Evolutionary conservation across 495 filamentous ascomycete species (phyloP), one percentile per base, ranked within the genome.

Genomic region (Bathelium albidoporum): DNA sequence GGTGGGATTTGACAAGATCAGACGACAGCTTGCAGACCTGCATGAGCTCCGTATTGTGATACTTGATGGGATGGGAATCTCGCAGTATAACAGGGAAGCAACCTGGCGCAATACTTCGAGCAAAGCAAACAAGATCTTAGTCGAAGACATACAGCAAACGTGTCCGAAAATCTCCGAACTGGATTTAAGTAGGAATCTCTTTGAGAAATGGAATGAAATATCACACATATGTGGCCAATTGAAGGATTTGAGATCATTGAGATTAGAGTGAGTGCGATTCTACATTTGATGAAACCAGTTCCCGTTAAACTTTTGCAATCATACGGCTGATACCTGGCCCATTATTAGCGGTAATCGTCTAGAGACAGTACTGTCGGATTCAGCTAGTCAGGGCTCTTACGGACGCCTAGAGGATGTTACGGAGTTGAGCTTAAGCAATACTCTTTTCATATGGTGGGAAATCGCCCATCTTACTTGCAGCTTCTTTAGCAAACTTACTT

Each of bases 1-100:
- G 77, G 83, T 98, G 26, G 94, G 94, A 49, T 97, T 97, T 71
- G 92, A 95, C 61, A 96, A 96, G 78, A 91, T 96, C 66, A 80
- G 88, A 29, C 82, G 81, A 64, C 82, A 92, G 74, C 85, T 91
- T 61, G 86, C 89, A 1, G 81, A 88, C 71, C 78, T 97, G 26
- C 75, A 85, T 55, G 88, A 92, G 69, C 79, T 97, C 64, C 84
- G 80, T 62, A 85, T 91, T 64, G 87, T 96, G 44, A 76, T 97
- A 18, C 79, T 98, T 3, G 91, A 97, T 76, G 86, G 87, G 1
- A 69, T 88, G 63, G 75, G 78, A 34, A 83, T 97, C 49, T 81
- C 24, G 60, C 66, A 75, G n/a, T 66, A 73, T 60, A 74, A 77
- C 1, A 36, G 66, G 72, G 1, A 63, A 73, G 31, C 60, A 62